Base-by-base conservation (phyloP, 129 eudicot species). In the sunflower (Helianthus annuus) region DNA sequence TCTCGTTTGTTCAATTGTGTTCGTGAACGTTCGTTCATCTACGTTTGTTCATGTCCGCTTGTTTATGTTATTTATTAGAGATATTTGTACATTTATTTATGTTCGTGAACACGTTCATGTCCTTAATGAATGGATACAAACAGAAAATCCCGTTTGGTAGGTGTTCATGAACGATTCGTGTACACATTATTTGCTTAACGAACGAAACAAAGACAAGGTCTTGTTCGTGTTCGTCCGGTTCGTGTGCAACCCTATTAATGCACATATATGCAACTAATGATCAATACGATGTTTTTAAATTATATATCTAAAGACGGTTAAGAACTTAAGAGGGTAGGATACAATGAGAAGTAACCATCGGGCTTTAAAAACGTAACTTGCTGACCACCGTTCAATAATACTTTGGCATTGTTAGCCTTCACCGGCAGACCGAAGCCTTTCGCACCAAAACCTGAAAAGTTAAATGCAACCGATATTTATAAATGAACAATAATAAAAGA, bases 331-430 rank as follows among this genome's bases (percentile, higher is more conserved):
- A 75, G 62, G 62, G 68, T 55, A 88, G 99, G 97, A 95, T 95
- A 95, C 99, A 95, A 90, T 81, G 99, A 95, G 83, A 95, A 95
- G 88, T 95, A 95, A 62, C 97, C 99, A 77, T 95, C 94, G 15
- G 96, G 94, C 76, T 84, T 86, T 29, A 95, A 79, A 64, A 90
- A 95, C 52, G 96, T 95, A 65, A 90, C 86, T 74, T 77, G 92
- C 68, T 86, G 86, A 62, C 97, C 97, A 51, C 97, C 97, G 73
- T 95, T 90, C 10, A 95, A 77, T 55, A 90, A 78, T 66, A 95
- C 89, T 74, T 86, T 95, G 55, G 86, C 82, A 62, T 91, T 83
- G 76, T 94, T 82, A 71, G 80, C 68, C 74, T 90, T 90, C 2
- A 82, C 82, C 5, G 97, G 97, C 10, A 90, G 83, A 79, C 86